Conservation (phyloP, 225 moss, liverwort and hornwort genomes). For the Pseudisothecium myosuroides region DNA sequence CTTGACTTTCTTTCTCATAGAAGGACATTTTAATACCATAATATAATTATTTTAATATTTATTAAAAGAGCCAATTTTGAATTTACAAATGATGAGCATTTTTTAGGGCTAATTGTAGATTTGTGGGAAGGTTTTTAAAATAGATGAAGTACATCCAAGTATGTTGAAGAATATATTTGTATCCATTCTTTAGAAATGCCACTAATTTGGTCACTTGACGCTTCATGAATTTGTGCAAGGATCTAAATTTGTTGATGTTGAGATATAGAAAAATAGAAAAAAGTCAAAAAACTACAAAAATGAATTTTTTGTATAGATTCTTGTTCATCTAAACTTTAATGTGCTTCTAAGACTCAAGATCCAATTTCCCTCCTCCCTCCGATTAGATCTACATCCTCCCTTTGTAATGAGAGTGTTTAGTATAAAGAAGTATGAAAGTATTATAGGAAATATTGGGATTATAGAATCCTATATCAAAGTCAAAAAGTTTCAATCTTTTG, state of each 20-base stretch:
- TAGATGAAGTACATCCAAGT: background rate
- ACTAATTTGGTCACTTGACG: background rate
- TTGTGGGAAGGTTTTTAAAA: background rate
- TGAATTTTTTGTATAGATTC: background rate
- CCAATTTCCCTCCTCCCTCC: background rate
- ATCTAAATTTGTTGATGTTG: background rate
- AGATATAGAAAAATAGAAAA: background rate
- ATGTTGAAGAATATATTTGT: background rate
- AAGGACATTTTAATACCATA: accelerated
- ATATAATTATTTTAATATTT: background rate
- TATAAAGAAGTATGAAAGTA: background rate
- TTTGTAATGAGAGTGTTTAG: background rate
- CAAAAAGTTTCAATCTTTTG: background rate
- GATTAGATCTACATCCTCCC: too few species aligned
- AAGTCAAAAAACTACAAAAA: background rate
- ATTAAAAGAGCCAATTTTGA: background rate
- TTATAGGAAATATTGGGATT: background rate
- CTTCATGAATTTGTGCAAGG: background rate
- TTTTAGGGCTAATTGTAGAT: accelerated
- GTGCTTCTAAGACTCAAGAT: background rate
- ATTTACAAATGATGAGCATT: accelerated
- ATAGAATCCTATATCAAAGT: background rate
- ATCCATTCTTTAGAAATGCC: too few species aligned
- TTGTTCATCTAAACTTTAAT: background rate
- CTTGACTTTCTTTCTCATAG: too few species aligned